These are phyloP conservation scores for Claviceps africana DNA, from an alignment of 2,329 filamentous ascomycete genomes.

Conservation along the genomic window DNA sequence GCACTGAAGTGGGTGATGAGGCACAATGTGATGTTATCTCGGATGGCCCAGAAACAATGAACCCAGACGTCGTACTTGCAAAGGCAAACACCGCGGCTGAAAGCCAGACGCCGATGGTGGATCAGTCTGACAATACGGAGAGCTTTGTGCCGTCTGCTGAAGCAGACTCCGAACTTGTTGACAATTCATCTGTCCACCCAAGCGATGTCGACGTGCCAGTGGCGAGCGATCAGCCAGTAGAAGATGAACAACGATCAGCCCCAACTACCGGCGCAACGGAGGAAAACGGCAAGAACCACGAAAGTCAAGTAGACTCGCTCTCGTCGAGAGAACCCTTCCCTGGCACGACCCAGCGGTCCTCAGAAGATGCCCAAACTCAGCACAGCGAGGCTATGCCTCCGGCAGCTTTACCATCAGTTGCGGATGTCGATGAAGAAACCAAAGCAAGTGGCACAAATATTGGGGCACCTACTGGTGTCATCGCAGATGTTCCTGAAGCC, in stretches of 20 bases:
- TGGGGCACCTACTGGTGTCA: neutral
- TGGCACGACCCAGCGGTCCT: neutral
- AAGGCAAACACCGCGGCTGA: neutral
- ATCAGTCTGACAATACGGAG: slow-evolving; percentile 1
- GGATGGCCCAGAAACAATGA: neutral
- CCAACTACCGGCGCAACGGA: slow-evolving; percentile 10
- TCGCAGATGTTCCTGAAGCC: neutral
- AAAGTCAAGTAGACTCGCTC: slow-evolving; percentile 4
- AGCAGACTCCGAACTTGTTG: neutral
- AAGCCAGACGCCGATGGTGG: neutral
- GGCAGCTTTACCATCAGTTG: neutral
- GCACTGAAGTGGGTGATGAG: slow-evolving; percentile 3
- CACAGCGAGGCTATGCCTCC: neutral
- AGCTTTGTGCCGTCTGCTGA: neutral
- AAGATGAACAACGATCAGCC: slow-evolving; percentile 7
- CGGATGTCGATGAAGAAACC: neutral
- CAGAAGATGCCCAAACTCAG: neutral
- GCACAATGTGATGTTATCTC: slow-evolving; percentile 4
- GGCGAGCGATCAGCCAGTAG: slow-evolving; percentile 1
- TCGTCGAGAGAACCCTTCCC: neutral
- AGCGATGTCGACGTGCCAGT: slow-evolving; percentile 1
- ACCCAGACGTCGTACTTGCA: neutral
- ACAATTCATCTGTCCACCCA: neutral
- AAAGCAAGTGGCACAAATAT: neutral
- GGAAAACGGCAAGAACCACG: slow-evolving; percentile 9